Base-by-base conservation (phyloP, 805 yeast genomes). In the Clavispora phyllophila region DNA sequence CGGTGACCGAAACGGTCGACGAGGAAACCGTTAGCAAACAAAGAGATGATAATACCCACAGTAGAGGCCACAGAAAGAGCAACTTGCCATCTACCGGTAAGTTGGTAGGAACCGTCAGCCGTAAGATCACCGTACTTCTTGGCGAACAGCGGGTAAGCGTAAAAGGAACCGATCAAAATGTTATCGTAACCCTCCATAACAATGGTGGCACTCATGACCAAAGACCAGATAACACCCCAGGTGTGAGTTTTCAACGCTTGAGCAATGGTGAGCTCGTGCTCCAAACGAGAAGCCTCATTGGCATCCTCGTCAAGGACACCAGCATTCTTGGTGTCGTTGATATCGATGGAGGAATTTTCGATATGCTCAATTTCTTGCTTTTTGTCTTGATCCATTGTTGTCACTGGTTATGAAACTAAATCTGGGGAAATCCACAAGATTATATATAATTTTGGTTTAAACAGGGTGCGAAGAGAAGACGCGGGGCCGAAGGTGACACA, bases 1-100 rank as follows among this genome's bases (percentile, higher is more conserved):
- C 66, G 65, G 53, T 74, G 66, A 9, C 82, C 82, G 43, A 62
- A 57, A 31, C 56, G 54, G 42, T 75, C 78, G 19, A 70, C 65
- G 22, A 70, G 54, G 42, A 57, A 47, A 40, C 78, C 78, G 37
- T 70, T 68, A 28, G 64, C 40, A 32, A 65, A 62, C 40, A 73
- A 62, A 23, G 79, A 80, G 20, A 73, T 40, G 39, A 76, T 60
- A 14, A 58, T 47, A 42, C 69, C 62, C 18, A 50, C 60, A 23
- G 49, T 36, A 24, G 50, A 37, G 12, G 54, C 50, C 26, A 42
- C 39, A 15, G 53, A 49, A 20, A 45, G 41, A 14, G 40, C 41
- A 27, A 45, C 43, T 62, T 13, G 83, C 48, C 48, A 45, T 10
- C 32, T 36, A 12, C 46, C 46, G 13, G 39, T 29, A 20, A 45